Percentiles rank a stretch among this genome's conserved stretches.
Conservation (phyloP, 176 grass and related monocot species). For the Chloris gayana region DNA sequence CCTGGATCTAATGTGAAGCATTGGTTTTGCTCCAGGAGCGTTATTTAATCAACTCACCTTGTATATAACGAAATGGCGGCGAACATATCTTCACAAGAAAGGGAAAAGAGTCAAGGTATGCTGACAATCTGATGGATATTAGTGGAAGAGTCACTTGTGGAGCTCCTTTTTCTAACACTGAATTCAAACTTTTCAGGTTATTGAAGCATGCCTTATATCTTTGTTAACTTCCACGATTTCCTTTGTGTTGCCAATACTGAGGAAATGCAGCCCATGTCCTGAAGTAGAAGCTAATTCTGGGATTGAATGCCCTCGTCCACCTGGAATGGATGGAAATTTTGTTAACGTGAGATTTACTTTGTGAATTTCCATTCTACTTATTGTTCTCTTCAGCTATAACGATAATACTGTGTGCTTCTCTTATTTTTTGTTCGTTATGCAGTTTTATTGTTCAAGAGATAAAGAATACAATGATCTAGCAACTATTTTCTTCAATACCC, state of each 20-base stretch:
- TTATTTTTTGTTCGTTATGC: constrained; percentile 42
- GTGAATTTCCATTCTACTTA: constrained; percentile 22
- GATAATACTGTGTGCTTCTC: constrained; percentile 1
- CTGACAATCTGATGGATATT: constrained; percentile 15
- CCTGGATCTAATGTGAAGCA: constrained; percentile 17
- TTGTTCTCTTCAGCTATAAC: constrained; percentile 3
- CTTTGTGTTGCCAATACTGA: constrained; percentile 86
- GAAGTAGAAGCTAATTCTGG: constrained; percentile 74
- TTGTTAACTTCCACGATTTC: constrained; percentile 84
- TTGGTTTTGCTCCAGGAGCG: constrained; percentile 65
- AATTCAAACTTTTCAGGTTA: constrained; percentile 59
- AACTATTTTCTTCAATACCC: constrained; percentile 99
- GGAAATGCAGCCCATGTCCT: constrained; percentile 91
- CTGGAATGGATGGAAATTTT: constrained; percentile 98
- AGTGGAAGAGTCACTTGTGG: constrained; percentile 1
- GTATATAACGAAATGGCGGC: constrained; percentile 92
- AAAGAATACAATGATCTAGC: constrained; percentile 99
- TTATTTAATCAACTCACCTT: constrained; percentile 99
- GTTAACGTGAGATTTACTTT: constrained; percentile 73
- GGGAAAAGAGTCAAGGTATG: constrained; percentile 87
- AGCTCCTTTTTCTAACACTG: constrained; percentile 21
- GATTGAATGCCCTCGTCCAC: constrained; percentile 94
- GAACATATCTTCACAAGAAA: constrained; percentile 88
- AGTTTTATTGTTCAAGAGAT: constrained; percentile 96
- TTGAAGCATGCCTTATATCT: constrained; percentile 97